Conservation (phyloP, 495 filamentous ascomycete species). For the Lophium mytilinum region DNA sequence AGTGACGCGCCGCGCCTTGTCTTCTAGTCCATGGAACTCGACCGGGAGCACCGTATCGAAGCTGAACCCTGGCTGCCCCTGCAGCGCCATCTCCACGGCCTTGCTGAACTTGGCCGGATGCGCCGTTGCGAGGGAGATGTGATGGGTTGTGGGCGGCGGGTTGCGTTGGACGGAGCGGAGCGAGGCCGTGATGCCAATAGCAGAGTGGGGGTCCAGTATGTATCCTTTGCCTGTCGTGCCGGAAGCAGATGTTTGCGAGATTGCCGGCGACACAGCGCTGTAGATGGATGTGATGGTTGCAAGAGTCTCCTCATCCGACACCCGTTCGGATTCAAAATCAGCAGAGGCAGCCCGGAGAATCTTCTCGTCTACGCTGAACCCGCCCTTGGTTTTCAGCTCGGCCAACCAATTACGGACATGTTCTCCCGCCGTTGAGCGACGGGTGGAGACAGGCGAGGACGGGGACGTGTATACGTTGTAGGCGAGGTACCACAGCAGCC, state of each 20-base stretch:
- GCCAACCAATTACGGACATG: constrained; percentile 64
- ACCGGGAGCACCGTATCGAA: constrained; percentile 69
- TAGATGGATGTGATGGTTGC: constrained; percentile 64
- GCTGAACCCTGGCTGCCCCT: constrained; percentile 54
- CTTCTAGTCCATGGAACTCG: constrained; percentile 66
- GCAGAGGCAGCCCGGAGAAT: constrained; percentile 56
- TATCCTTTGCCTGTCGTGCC: constrained; percentile 46
- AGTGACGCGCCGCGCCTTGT: constrained; percentile 54
- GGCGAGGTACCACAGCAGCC: constrained; percentile 87
- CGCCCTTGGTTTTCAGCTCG: constrained; percentile 66
- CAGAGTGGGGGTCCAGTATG: constrained; percentile 85
- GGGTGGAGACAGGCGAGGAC: constrained; percentile 28
- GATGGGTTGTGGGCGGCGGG: constrained; percentile 38
- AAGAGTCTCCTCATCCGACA: constrained; percentile 70
- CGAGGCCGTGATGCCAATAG: constrained; percentile 72
- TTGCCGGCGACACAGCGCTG: constrained; percentile 27
- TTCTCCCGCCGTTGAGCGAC: constrained; percentile 45
- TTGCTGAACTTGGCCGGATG: constrained; percentile 89
- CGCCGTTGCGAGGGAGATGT: constrained; percentile 81
- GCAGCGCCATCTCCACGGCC: constrained; percentile 68
- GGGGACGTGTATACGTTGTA: constrained; percentile 45
- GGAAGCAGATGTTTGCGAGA: constrained; percentile 10
- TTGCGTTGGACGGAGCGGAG: constrained; percentile 52
- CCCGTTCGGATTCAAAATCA: constrained; percentile 74
- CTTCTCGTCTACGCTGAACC: constrained; percentile 64